These are phyloP conservation scores for Acer campestre DNA, from an alignment of 345 rosid genomes.

Conservation along the genomic window DNA sequence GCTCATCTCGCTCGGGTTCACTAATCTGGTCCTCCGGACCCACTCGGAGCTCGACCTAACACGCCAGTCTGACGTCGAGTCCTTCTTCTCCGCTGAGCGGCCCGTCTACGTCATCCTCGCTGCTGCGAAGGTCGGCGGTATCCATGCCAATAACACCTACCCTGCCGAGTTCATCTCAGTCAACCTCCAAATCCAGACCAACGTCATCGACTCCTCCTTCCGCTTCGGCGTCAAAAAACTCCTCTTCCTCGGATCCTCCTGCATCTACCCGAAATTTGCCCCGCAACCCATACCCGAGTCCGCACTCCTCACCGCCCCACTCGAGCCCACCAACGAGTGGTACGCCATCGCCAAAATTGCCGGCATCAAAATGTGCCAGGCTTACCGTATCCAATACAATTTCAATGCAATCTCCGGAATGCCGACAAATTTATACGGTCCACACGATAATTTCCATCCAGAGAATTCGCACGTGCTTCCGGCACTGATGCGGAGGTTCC, in stretches of 20 bases:
- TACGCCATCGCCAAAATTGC: conserved; percentile 90
- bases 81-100: conserved; percentile 66
- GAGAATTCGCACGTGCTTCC: conserved; percentile 95
- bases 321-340: conserved; percentile 98
- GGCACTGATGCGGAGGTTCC: conserved; percentile 88
- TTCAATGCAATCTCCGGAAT: conserved; percentile 90
- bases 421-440: conserved; percentile 98
- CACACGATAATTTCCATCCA: conserved; percentile 82
- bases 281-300: conserved; percentile 89
- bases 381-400: conserved; percentile 70
- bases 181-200: conserved; percentile 95
- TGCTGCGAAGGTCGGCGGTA: conserved; percentile 97
- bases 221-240: conserved; percentile 68
- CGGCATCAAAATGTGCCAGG: conserved; percentile 96
- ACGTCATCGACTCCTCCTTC: conserved; percentile 80
- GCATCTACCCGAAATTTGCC: conserved; percentile 91
- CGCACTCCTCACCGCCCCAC: conserved; percentile 75
- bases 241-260: conserved; percentile 89
- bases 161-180: conserved; percentile 93
- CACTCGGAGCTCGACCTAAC: conserved; percentile 89
- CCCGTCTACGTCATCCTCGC: conserved; percentile 77
- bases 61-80: conserved; percentile 72
- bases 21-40: conserved; percentile 66
- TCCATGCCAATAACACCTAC: conserved; percentile 93
- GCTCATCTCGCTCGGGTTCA: conserved; percentile 58